A percentile compares a stretch with the other conserved stretches of the same genome.
phyloP scores from a whole-genome alignment of 768 basidiomycete species.

The Hygrophoropsis aurantiaca region DNA sequence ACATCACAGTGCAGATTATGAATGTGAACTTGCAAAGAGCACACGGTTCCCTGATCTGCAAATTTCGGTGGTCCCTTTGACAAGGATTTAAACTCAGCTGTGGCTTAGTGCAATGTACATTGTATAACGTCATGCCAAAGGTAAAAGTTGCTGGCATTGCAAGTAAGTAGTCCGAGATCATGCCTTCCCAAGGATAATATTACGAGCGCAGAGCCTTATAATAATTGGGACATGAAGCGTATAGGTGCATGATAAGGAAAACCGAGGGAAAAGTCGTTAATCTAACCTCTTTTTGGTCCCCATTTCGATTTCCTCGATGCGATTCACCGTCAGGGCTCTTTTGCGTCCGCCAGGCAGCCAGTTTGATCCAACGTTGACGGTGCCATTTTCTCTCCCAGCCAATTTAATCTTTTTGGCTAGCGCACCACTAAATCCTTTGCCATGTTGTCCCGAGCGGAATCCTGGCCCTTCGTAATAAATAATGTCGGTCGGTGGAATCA shows the following conservation, averaged over 20 bases:
- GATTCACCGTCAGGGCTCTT: slow-evolving; percentile 31
- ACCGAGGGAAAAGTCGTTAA: slow-evolving; percentile 24
- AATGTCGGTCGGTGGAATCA: slow-evolving; percentile 74
- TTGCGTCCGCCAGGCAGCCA: slow-evolving; percentile 39
- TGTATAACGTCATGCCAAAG: too few species aligned
- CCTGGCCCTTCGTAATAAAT: slow-evolving; percentile 91
- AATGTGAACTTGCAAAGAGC: neutral
- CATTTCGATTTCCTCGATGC: slow-evolving; percentile 76
- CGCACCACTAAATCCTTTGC: slow-evolving; percentile 63
- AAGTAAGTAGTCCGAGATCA: too few species aligned
- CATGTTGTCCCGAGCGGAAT: slow-evolving; percentile 72
- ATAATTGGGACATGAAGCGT: too few species aligned
- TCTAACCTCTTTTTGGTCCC: slow-evolving; percentile 80
- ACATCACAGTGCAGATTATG: slow-evolving; percentile 22
- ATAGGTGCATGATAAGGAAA: neutral
- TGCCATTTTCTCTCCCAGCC: slow-evolving; percentile 32
- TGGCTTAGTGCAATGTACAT: too few species aligned
- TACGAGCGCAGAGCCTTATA: too few species aligned
- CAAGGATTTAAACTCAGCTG: slow-evolving; percentile 29
- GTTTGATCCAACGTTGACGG: slow-evolving; percentile 39
- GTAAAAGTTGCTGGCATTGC: neutral
- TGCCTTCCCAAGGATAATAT: too few species aligned
- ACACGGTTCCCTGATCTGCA: slow-evolving; percentile 6
- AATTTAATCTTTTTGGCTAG: slow-evolving; percentile 31
- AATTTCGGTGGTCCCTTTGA: slow-evolving; percentile 15